These are phyloP conservation scores for Oxytropis ochrocephala DNA, from an alignment of 306 rosid genomes.

Conservation along the genomic window DNA sequence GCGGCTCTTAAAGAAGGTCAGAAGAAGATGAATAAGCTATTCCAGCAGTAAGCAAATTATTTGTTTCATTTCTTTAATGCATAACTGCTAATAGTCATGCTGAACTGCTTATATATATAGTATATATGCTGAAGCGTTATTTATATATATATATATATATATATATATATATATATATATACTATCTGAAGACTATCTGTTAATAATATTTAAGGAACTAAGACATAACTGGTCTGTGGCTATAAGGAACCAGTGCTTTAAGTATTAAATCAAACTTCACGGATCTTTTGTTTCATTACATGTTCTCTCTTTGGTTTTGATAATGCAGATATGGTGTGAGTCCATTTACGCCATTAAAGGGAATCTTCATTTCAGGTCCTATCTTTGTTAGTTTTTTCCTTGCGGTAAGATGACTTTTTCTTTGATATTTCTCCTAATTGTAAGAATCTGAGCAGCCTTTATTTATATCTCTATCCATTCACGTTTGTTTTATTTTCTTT, in stretches of 20 bases:
- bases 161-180: too few species aligned
- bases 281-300: slow-evolving; percentile 14
- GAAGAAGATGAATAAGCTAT: slow-evolving; percentile 22
- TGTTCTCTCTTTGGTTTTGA: slow-evolving; percentile 20
- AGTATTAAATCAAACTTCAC: slow-evolving; percentile 12
- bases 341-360: slow-evolving; percentile 81
- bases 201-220: neutral
- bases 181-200: neutral
- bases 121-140: too few species aligned
- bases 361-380: slow-evolving; percentile 72
- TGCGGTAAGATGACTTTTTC: slow-evolving; percentile 55
- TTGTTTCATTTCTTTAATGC: neutral
- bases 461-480: slow-evolving; percentile 22
- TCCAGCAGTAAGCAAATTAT: slow-evolving; percentile 27
- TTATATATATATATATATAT: too few species aligned
- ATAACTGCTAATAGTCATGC: neutral
- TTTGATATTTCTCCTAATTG: slow-evolving; percentile 12
- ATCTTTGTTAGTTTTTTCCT: slow-evolving; percentile 80
- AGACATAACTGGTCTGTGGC: slow-evolving; percentile 1
- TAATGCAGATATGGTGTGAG: slow-evolving; percentile 66
- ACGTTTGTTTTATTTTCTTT: slow-evolving; percentile 15
- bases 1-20: slow-evolving; percentile 15
- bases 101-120: slow-evolving; percentile 14
- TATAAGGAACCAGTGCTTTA: neutral
- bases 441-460: slow-evolving; percentile 2